Evolutionary conservation across 257 asterid genomes (phyloP).

Genomic region (Plantago ovata): DNA sequence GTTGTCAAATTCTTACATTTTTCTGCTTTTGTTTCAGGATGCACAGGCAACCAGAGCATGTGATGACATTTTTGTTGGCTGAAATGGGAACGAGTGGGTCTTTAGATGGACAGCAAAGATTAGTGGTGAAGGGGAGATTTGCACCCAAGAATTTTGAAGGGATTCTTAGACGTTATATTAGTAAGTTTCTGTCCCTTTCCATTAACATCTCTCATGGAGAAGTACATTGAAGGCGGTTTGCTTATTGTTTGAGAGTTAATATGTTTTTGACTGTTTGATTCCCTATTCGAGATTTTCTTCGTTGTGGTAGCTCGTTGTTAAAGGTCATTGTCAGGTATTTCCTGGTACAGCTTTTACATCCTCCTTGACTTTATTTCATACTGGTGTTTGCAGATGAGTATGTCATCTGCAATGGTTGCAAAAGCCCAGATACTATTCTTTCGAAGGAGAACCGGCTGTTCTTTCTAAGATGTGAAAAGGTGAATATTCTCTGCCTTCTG

Average conservation of each 20-base stretch:
- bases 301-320: too few species aligned
- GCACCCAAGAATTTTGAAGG: slow-evolving; percentile 98
- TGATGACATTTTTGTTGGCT: slow-evolving; percentile 90
- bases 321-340: neutral
- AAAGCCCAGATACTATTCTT: slow-evolving; percentile 89
- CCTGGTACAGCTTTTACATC: neutral
- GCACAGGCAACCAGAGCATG: slow-evolving; percentile 98
- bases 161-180: slow-evolving; percentile 77
- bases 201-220: too few species aligned
- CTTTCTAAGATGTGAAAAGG: slow-evolving; percentile 96
- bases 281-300: too few species aligned
- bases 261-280: too few species aligned
- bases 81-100: slow-evolving; percentile 99
- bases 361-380: neutral
- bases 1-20: too few species aligned
- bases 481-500: slow-evolving; percentile 9
- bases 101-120: slow-evolving; percentile 91
- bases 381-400: slow-evolving; percentile 69
- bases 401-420: slow-evolving; percentile 95
- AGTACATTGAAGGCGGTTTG: too few species aligned
- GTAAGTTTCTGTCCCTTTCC: slow-evolving; percentile 33
- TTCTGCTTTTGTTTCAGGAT: slow-evolving; percentile 41
- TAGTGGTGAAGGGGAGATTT: slow-evolving; percentile 88
- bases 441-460: slow-evolving; percentile 89
- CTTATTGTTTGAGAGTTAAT: too few species aligned